Conservation (phyloP, 768 basidiomycete species). For the Clathrus columnatus region DNA sequence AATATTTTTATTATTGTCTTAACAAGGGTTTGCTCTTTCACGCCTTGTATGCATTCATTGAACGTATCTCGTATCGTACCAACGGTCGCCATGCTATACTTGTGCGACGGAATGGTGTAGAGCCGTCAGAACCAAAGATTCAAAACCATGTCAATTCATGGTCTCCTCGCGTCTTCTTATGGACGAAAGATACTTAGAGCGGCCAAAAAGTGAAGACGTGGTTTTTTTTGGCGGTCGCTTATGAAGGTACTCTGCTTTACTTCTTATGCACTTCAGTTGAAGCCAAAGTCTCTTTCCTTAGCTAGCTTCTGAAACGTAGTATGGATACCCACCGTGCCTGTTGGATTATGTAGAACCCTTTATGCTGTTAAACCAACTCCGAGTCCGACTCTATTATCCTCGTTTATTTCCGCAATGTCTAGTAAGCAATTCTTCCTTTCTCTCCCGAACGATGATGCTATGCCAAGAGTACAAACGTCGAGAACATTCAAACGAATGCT, state of each 20-base stretch:
- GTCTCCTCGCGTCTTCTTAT: conserved; percentile 16
- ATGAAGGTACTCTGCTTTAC: background rate
- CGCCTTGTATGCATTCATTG: background rate
- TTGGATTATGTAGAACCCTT: no score
- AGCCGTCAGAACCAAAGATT: background rate
- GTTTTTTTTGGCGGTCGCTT: background rate
- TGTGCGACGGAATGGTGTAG: conserved; percentile 20
- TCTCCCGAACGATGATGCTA: no score
- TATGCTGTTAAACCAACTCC: no score
- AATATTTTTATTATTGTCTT: no score
- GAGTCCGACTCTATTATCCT: no score
- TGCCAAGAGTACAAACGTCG: no score
- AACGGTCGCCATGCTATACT: background rate
- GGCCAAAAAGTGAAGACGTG: conserved; percentile 27
- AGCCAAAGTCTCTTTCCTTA: background rate
- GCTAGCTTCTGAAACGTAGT: background rate
- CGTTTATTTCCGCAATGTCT: no score
- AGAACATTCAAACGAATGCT: no score
- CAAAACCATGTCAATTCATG: conserved; percentile 14
- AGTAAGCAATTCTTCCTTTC: no score
- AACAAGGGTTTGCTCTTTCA: background rate
- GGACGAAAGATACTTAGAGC: conserved; percentile 21
- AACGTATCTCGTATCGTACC: background rate
- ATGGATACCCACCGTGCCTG: no score
- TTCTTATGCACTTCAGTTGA: background rate